Evolutionary conservation across 208 protist genomes (phyloP).

Genomic region (Acanthamoeba sp.): DNA sequence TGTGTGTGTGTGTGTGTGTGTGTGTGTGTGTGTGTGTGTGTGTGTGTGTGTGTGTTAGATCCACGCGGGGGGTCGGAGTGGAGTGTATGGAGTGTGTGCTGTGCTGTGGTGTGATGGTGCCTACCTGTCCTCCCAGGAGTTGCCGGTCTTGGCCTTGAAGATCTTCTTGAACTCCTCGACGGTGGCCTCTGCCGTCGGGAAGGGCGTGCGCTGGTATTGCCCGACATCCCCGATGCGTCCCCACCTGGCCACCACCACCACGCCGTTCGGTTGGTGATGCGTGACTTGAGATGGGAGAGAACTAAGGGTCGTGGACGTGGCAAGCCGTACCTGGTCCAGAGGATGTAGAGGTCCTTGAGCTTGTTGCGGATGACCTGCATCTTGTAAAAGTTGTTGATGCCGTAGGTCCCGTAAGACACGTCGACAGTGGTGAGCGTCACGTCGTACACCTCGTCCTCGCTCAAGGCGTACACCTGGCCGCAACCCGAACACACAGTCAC

Average conservation of each 20-base stretch:
- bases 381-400: slow-evolving; percentile 79
- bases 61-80: too few species aligned
- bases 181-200: slow-evolving; percentile 73
- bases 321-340: slow-evolving; percentile 56
- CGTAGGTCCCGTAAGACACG: slow-evolving; percentile 20
- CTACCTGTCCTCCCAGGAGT: slow-evolving; percentile 8
- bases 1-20: too few species aligned
- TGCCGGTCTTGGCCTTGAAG: slow-evolving; percentile 75
- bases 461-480: neutral
- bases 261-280: neutral
- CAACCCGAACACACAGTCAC: neutral
- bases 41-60: too few species aligned
- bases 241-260: slow-evolving; percentile 16
- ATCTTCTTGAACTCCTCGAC: slow-evolving; percentile 74
- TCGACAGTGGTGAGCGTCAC: slow-evolving; percentile 80
- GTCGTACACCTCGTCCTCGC: slow-evolving; percentile 74
- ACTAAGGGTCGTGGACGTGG: neutral
- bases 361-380: slow-evolving; percentile 79
- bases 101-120: too few species aligned
- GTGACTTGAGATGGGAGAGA: neutral
- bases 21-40: too few species aligned
- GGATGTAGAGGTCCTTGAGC: slow-evolving; percentile 66
- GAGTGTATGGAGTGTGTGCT: too few species aligned
- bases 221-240: slow-evolving; percentile 78
- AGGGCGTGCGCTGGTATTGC: slow-evolving; percentile 69